These are phyloP conservation scores for Trifolium subterraneum DNA, from an alignment of 306 rosid species.

Conservation along the genomic window DNA sequence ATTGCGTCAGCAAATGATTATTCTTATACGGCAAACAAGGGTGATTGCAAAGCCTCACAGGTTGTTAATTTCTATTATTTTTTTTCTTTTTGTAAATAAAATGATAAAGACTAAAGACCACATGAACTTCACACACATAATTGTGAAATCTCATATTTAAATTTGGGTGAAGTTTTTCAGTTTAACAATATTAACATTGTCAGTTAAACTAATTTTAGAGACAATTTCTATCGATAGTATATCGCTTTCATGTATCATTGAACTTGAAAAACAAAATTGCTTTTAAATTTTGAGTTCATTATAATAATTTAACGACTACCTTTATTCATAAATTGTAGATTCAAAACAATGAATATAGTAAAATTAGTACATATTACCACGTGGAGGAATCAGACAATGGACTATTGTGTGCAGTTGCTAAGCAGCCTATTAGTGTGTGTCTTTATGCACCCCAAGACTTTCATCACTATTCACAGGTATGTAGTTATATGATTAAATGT, in stretches of 20 bases:
- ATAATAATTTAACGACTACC: neutral
- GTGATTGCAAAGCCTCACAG: conserved; percentile 47
- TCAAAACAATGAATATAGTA: neutral
- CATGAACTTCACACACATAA: too few relatives aligned
- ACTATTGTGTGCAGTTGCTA: conserved; percentile 50
- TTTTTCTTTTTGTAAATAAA: too few relatives aligned
- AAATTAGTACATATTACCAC: conserved; percentile 44
- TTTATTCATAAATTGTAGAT: neutral
- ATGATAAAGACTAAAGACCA: too few relatives aligned
- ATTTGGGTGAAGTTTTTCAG: too few relatives aligned
- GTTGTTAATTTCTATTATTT: neutral
- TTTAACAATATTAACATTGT: too few relatives aligned
- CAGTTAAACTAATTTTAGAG: too few relatives aligned
- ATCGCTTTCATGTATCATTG: neutral
- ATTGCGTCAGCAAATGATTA: conserved; percentile 13
- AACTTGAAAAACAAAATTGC: neutral
- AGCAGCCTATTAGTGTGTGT: conserved; percentile 59
- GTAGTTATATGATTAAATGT: too few relatives aligned
- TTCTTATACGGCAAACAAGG: neutral
- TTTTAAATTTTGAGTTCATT: neutral
- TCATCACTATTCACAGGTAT: conserved; percentile 41
- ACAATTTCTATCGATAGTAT: neutral
- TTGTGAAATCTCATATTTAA: too few relatives aligned
- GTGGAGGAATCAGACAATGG: conserved; percentile 50
- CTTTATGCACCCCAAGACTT: conserved; percentile 44